A percentile compares a stretch with the other conserved stretches of the same genome.
Evolutionary conservation across 1,284 basidiomycete genomes (phyloP).

Genomic region (Ceratobasidium sp.): DNA sequence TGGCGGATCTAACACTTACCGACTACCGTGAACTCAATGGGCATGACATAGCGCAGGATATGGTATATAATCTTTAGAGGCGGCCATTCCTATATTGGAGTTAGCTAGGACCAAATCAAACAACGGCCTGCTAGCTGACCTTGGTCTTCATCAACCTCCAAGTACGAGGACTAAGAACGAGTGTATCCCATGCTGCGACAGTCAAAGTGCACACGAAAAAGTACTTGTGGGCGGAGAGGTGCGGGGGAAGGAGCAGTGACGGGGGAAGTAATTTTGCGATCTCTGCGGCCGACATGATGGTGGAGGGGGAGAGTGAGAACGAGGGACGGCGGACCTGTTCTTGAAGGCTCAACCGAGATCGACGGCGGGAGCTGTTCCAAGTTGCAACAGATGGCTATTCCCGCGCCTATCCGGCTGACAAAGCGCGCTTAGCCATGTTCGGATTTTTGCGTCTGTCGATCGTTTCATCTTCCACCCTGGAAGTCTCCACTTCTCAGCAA

Average conservation of each 20-base stretch:
- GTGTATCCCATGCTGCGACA: slow-evolving; percentile 83
- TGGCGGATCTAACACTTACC: slow-evolving; percentile 54
- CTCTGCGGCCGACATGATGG: slow-evolving; percentile 30
- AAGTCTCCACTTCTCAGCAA: too few relatives aligned
- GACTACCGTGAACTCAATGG: slow-evolving; percentile 73
- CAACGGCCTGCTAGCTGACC: not conserved
- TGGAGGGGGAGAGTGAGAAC: slow-evolving; percentile 52
- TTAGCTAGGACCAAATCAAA: not conserved
- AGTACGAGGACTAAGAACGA: slow-evolving; percentile 76
- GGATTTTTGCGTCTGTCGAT: not conserved
- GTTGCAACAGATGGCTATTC: not conserved
- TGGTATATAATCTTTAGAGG: slow-evolving; percentile 74
- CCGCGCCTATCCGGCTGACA: slow-evolving; percentile 10
- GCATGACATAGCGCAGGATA: slow-evolving; percentile 75
- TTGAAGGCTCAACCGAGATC: slow-evolving; percentile 17
- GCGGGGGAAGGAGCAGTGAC: slow-evolving; percentile 60
- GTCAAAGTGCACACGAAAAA: slow-evolving; percentile 85
- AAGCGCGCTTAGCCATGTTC: not conserved
- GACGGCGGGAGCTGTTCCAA: slow-evolving; percentile 12
- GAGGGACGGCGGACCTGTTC: slow-evolving; percentile 12
- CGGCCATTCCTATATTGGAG: slow-evolving; percentile 63
- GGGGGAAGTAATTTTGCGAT: slow-evolving; percentile 40
- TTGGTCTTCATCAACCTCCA: slow-evolving; percentile 71
- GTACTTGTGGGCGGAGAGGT: slow-evolving; percentile 81
- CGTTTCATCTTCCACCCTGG: slow-evolving; percentile 9